Conservation (phyloP, 2,329 filamentous ascomycete genomes). For the Colletotrichum liriopes region DNA sequence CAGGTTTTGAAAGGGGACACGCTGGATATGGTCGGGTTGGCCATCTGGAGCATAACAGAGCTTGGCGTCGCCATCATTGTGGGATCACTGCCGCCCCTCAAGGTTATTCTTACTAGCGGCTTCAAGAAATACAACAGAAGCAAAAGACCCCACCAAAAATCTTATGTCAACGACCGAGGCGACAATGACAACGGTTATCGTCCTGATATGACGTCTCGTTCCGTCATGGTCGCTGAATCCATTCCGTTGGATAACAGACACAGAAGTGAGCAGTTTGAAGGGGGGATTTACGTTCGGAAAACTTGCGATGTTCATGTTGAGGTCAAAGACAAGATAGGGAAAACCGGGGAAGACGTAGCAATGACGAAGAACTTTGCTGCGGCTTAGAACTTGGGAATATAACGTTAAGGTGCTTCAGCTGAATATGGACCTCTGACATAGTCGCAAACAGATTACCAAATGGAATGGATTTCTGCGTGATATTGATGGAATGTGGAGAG, state of each 20-base stretch:
- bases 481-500: too few relatives aligned
- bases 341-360: slow-evolving; percentile 9
- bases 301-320: slow-evolving; percentile 37
- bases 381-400: too few relatives aligned
- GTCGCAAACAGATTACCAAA: not conserved
- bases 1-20: slow-evolving; percentile 42
- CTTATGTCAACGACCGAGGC: not conserved
- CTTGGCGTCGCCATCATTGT: slow-evolving; percentile 43
- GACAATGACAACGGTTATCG: slow-evolving; percentile 1
- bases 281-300: slow-evolving; percentile 43
- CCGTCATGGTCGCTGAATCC: slow-evolving; percentile 37
- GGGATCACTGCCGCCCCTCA: slow-evolving; percentile 46
- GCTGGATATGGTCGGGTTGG: slow-evolving; percentile 44
- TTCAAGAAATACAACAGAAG: slow-evolving; percentile 33
- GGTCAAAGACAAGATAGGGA: not conserved
- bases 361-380: slow-evolving; percentile 3
- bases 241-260: slow-evolving; percentile 44
- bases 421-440: too few relatives aligned
- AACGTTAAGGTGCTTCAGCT: too few relatives aligned
- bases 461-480: too few relatives aligned
- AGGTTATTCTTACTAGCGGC: slow-evolving; percentile 40
- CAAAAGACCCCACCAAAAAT: slow-evolving; percentile 23
- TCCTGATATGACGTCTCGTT: slow-evolving; percentile 8
- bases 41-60: slow-evolving; percentile 39
- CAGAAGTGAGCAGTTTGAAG: slow-evolving; percentile 37